Base-by-base conservation (phyloP, 176 grass and related monocot genomes). In the Aegilops tauschii region DNA sequence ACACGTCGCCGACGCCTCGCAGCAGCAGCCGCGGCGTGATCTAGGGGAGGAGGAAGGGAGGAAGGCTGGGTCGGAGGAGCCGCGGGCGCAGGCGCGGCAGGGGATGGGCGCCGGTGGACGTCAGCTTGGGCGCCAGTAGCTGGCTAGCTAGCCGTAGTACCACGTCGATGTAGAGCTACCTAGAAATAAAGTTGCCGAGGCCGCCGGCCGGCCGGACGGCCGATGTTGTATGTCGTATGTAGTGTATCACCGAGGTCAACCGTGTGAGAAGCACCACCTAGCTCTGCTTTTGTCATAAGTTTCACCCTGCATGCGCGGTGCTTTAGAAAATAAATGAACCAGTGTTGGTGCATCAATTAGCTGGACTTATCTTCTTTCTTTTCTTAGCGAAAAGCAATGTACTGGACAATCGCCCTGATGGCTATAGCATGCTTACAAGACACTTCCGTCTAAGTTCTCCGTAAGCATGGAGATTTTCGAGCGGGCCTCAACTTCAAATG, bases 41-140 rank as follows among this genome's bases (percentile, higher is more conserved):
- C 40, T 6, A 5, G 42, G 79, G 1, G 13, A 70, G 28, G 23
- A n/a, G 76, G 61, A 18, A 12, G 63, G 23, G 16, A 42, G 58
- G 8, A 34, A 79, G 20, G 71, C 27, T 12, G 54, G n/a, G 5
- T 3, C 59, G 4, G 35, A 80, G 35, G 21, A 27, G 77, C 35
- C 35, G 4, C 37, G 37, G 47, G 32, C 5, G n/a, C 64, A 16
- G 63, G 14, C n/a, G 16, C 32, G 45, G 17, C 84, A 86, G 76
- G 76, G 76, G 27, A 70, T 80, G 84, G 84, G 35, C 27, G 50
- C 65, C 36, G 85, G 85, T 5, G 85, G 85, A 3, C 77, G 85
- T 12, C 84, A 54, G 25, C 49, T 80, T 0, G 84, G 84, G 21
- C 76, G 64, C 65, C 84, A 58, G 52, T 58, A 58, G 27, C 44